Percentiles rank a stretch among this genome's conserved stretches.
Evolutionary conservation across 1,284 basidiomycete species (phyloP).

Genomic region (Trichosporon sp.): DNA sequence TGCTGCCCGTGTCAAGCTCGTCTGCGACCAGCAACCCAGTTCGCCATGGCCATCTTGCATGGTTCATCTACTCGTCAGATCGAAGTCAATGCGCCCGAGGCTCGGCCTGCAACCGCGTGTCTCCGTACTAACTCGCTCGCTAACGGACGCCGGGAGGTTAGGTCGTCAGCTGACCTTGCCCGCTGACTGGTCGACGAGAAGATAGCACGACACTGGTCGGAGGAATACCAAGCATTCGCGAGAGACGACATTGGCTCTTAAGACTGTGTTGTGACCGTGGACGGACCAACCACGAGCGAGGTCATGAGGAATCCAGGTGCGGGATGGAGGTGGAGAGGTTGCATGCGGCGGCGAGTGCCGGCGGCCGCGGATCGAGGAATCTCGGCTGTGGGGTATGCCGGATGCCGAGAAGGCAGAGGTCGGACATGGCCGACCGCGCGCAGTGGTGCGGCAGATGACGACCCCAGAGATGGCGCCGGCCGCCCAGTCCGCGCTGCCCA

Average conservation of each 20-base stretch:
- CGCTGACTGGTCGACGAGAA: no score
- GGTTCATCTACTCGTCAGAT: no score
- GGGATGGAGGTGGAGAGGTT: neutral
- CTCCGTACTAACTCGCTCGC: no score
- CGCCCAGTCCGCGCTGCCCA: neutral
- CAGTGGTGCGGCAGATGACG: neutral
- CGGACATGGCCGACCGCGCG: neutral
- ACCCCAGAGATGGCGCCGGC: neutral
- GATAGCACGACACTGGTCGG: no score
- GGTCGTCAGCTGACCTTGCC: no score
- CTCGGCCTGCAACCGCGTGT: no score
- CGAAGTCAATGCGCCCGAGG: no score
- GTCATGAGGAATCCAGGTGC: slow-evolving; percentile 1
- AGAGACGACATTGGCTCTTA: neutral
- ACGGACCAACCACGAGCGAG: neutral
- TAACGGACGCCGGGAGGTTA: no score
- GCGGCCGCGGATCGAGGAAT: neutral
- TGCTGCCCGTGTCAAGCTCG: no score
- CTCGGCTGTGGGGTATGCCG: neutral
- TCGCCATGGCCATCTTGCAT: no score
- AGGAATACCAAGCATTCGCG: neutral
- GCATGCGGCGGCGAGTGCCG: neutral
- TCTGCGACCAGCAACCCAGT: no score
- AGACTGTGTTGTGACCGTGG: neutral
- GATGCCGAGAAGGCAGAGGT: neutral